Percentiles rank a stretch among this genome's conserved stretches.
Evolutionary conservation across 2,329 filamentous ascomycete genomes (phyloP).

Genomic region (Alternaria longipes): DNA sequence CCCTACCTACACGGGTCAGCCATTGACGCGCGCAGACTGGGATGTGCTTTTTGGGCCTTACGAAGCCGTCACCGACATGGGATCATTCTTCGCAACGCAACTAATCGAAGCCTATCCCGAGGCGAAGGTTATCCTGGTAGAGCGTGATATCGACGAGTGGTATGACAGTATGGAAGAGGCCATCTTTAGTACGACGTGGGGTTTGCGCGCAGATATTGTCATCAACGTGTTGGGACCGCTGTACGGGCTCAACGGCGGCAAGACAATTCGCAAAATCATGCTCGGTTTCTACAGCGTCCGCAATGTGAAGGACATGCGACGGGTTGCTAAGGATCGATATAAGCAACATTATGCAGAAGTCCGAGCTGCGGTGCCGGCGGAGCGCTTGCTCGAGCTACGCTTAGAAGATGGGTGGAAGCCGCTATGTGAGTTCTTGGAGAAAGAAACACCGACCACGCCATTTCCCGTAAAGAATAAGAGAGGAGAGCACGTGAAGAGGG

Average conservation of each 20-base stretch:
- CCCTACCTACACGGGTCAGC: conserved; percentile 8
- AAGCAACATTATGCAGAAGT: conserved; percentile 21
- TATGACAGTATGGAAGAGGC: conserved; percentile 29
- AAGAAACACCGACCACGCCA: conserved; percentile 25
- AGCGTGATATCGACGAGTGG: conserved; percentile 33
- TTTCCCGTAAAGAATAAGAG: conserved; percentile 28
- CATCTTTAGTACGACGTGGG: conserved; percentile 20
- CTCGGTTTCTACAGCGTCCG: conserved; percentile 6
- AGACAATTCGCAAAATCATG: conserved; percentile 15
- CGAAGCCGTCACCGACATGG: conserved; percentile 43
- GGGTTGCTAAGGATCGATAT: conserved; percentile 19
- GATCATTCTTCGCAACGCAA: conserved; percentile 29
- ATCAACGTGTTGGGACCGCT: conserved; percentile 9
- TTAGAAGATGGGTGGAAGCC: conserved; percentile 34
- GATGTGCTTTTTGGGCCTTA: conserved; percentile 57
- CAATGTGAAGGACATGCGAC: conserved; percentile 9
- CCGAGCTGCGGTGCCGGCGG: conserved; percentile 27
- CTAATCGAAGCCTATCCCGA: conserved; percentile 40
- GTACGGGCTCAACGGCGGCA: conserved; percentile 8
- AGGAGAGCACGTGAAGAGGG: conserved; percentile 10
- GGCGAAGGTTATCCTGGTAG: conserved; percentile 40
- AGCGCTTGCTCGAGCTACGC: conserved; percentile 31
- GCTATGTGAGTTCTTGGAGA: conserved; percentile 35
- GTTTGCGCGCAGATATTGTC: conserved; percentile 7
- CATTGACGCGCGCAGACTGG: conserved; percentile 52